Conservation (phyloP, 257 asterid species). For the Forsythia viridissima region DNA sequence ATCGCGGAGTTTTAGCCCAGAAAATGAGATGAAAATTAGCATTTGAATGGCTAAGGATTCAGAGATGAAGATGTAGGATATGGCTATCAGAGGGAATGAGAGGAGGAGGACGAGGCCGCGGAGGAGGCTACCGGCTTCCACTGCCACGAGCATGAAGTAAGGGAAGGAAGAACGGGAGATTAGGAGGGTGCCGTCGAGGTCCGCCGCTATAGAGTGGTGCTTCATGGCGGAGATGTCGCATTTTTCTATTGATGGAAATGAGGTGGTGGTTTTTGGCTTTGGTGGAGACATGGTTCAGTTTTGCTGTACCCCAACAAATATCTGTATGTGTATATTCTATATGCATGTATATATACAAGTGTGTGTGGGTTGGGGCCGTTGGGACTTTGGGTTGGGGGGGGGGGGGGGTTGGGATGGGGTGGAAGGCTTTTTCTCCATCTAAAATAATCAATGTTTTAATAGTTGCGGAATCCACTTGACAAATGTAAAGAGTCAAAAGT, state of each 20-base stretch:
- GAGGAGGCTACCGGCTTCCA: slow-evolving; percentile 92
- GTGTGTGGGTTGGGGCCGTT: too few relatives aligned
- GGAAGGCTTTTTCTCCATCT: neutral
- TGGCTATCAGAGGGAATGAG: slow-evolving; percentile 70
- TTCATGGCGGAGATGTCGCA: slow-evolving; percentile 52
- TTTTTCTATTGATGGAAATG: slow-evolving; percentile 74
- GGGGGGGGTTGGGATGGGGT: too few relatives aligned
- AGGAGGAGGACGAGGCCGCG: slow-evolving; percentile 87
- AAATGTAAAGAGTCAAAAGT: too few relatives aligned
- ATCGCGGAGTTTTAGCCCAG: slow-evolving; percentile 77
- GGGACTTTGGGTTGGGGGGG: neutral
- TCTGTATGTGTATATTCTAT: neutral
- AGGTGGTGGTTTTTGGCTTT: slow-evolving; percentile 39
- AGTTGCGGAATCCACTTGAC: too few relatives aligned
- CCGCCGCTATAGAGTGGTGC: slow-evolving; percentile 80
- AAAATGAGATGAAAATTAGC: slow-evolving; percentile 76
- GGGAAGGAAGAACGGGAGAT: slow-evolving; percentile 94
- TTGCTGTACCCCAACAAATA: neutral
- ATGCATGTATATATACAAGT: neutral
- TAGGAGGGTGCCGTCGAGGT: slow-evolving; percentile 91
- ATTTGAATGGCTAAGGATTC: slow-evolving; percentile 85
- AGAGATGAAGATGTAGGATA: slow-evolving; percentile 73
- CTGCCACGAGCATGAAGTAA: slow-evolving; percentile 91
- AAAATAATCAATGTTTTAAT: too few relatives aligned
- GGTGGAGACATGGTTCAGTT: slow-evolving; percentile 19